Conservation (phyloP, 345 rosid species). For the Acer yangbiense region DNA sequence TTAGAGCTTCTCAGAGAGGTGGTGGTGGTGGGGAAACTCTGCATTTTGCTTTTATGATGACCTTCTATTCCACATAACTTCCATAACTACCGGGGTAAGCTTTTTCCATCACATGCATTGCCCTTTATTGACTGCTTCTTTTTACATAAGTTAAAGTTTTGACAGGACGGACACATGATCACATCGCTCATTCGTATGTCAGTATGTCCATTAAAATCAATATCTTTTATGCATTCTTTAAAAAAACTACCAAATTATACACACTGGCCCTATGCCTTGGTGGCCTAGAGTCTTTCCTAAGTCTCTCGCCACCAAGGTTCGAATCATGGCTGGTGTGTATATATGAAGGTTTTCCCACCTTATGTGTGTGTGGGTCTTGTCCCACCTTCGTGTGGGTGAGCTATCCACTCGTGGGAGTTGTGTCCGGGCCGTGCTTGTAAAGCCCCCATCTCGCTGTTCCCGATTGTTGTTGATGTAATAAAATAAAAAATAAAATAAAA, state of each 20-base stretch:
- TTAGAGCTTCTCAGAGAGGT: neutral
- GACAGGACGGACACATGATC: neutral
- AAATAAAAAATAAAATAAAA: too few species aligned
- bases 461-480: too few species aligned
- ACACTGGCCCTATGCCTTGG: too few species aligned
- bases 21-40: conserved; percentile 8
- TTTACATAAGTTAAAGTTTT: neutral
- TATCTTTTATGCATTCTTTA: neutral
- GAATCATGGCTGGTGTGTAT: too few species aligned
- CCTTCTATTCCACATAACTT: conserved; percentile 28
- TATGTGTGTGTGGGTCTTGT: too few species aligned
- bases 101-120: conserved; percentile 5
- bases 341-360: too few species aligned
- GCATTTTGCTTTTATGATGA: neutral
- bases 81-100: conserved; percentile 29
- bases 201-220: neutral
- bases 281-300: too few species aligned
- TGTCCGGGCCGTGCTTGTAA: too few species aligned
- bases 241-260: neutral
- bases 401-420: too few species aligned
- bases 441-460: too few species aligned
- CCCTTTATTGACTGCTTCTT: neutral
- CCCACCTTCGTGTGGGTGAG: too few species aligned
- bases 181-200: neutral
- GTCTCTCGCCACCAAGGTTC: too few species aligned